A percentile compares a stretch with the other conserved stretches of the same genome.
These are phyloP conservation scores for Claviceps sp. DNA, from an alignment of 2,329 filamentous ascomycete species.

Conservation along the genomic window DNA sequence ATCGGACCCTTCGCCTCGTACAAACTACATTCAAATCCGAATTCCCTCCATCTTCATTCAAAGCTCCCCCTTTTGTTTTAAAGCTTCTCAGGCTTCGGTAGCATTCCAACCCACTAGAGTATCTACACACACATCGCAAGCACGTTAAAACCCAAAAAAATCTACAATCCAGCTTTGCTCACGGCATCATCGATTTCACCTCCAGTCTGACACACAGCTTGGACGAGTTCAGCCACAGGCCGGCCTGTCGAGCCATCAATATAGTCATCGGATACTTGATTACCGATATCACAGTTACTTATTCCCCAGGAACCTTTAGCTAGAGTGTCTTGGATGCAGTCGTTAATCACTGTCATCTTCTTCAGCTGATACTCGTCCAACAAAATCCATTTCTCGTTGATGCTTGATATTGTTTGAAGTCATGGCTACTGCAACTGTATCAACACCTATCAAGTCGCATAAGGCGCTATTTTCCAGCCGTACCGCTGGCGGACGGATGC, in stretches of 20 bases:
- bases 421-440: conserved; percentile 73
- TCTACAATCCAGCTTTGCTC: conserved; percentile 25
- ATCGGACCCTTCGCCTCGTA: conserved; percentile 13
- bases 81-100: conserved; percentile 6
- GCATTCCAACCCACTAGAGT: conserved; percentile 6
- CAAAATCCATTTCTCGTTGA: conserved; percentile 14
- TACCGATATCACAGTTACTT: conserved; percentile 29
- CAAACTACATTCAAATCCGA: conserved; percentile 11
- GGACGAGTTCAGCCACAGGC: conserved; percentile 27
- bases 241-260: conserved; percentile 25
- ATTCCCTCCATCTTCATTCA: conserved; percentile 6
- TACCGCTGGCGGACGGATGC: conserved; percentile 88
- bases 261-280: conserved; percentile 33
- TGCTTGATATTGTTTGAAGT: conserved; percentile 20
- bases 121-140: neutral
- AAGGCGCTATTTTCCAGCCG: conserved; percentile 82
- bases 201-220: conserved; percentile 19
- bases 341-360: conserved; percentile 24
- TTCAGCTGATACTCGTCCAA: conserved; percentile 32
- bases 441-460: conserved; percentile 91
- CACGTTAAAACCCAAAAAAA: neutral
- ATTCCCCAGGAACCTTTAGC: conserved; percentile 41
- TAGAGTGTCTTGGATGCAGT: conserved; percentile 47
- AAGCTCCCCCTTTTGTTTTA: neutral
- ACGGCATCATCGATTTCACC: conserved; percentile 22